A percentile compares a stretch with the other conserved stretches of the same genome.
These are phyloP conservation scores for Debaryomyces coudertii DNA, from an alignment of 1,139 yeast species.

Conservation along the genomic window DNA sequence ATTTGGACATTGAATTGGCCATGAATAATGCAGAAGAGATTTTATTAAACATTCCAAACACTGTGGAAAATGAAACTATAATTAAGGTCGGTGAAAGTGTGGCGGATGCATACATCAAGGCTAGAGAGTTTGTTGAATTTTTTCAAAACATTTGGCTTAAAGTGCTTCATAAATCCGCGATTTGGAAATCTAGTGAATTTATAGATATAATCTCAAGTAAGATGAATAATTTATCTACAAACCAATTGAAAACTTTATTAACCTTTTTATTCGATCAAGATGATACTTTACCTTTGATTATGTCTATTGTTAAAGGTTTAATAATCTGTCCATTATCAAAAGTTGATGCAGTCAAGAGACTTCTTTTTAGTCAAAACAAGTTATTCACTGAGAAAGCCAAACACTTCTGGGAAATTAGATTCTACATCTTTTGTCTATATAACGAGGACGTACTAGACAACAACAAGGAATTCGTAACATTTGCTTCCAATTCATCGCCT, in stretches of 20 bases:
- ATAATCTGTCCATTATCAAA: conserved; percentile 24
- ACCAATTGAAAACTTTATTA: conserved; percentile 41
- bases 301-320: conserved; percentile 48
- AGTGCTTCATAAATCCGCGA: conserved; percentile 26
- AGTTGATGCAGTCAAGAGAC: conserved; percentile 21
- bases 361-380: conserved; percentile 16
- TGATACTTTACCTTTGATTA: conserved; percentile 27
- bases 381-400: conserved; percentile 18
- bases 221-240: conserved; percentile 47
- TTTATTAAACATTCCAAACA: conserved; percentile 21
- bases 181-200: conserved; percentile 35
- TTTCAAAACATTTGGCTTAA: conserved; percentile 48
- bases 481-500: not conserved
- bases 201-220: conserved; percentile 40
- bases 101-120: conserved; percentile 52
- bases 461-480: not conserved
- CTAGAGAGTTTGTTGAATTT: conserved; percentile 61
- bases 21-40: conserved; percentile 37
- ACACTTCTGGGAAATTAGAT: conserved; percentile 50
- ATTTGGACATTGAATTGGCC: conserved; percentile 56
- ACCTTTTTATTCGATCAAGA: conserved; percentile 14
- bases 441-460: conserved; percentile 37
- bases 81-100: conserved; percentile 40
- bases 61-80: conserved; percentile 12
- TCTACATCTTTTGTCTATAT: conserved; percentile 51